Percentiles rank a stretch among this genome's conserved stretches.
phyloP scores from a whole-genome alignment of 257 asterid genomes.

The Mentha longifolia region DNA sequence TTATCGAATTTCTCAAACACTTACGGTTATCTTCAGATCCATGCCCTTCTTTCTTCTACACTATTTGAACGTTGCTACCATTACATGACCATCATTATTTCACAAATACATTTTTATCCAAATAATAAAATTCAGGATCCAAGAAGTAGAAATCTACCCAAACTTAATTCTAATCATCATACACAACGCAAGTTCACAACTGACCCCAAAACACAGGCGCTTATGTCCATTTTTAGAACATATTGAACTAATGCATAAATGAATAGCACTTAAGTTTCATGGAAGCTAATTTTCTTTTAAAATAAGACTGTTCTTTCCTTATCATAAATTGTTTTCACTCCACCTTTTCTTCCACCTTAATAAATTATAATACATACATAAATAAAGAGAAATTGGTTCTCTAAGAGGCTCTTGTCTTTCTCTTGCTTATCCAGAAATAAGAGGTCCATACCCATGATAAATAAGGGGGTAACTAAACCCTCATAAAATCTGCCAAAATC shows the following conservation, averaged over 20 bases:
- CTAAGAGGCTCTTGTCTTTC: slow-evolving; percentile 6
- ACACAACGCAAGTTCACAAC: not conserved
- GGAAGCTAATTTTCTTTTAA: no score
- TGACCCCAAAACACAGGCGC: not conserved
- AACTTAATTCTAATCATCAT: not conserved
- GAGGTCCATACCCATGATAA: not conserved
- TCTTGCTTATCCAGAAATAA: slow-evolving; percentile 7
- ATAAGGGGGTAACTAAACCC: not conserved
- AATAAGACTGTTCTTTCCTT: not conserved
- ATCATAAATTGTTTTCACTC: slow-evolving; percentile 8
- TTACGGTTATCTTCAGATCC: not conserved
- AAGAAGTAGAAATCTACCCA: slow-evolving; percentile 5
- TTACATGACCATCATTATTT: not conserved
- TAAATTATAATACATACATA: not conserved
- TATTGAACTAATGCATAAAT: not conserved
- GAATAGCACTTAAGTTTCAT: not conserved
- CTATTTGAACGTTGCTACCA: not conserved
- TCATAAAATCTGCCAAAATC: not conserved
- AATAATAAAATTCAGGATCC: not conserved
- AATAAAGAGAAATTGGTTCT: not conserved
- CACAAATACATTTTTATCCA: not conserved
- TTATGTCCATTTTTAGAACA: not conserved
- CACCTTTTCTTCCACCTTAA: not conserved
- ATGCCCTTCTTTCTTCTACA: not conserved
- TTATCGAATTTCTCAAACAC: not conserved